Evolutionary conservation across 495 filamentous ascomycete species (phyloP), one percentile per base, ranked within the genome.

Genomic region (Neurospora sp.): DNA sequence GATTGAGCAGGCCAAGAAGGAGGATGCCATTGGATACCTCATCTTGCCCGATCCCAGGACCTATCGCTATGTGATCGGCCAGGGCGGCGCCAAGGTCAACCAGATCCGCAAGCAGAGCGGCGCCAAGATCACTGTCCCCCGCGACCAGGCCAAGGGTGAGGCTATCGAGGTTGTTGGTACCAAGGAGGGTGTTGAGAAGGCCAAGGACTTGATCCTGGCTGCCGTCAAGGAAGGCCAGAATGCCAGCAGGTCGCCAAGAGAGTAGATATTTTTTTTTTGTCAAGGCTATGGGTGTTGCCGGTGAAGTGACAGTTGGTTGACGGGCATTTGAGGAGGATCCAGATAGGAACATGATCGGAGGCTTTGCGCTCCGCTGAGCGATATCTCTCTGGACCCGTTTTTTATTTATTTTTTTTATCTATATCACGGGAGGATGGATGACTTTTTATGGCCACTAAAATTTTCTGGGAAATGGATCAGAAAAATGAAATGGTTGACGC

Each of bases 31-130:
- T 1, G 96, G 96, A 6, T 98, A 96, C 79, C 87, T 99, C 66
- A 89, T 94, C 76, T 87, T 98, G 27, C 93, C 94, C 0, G 94
- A 98, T 78, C 94, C 96, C 9, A 88, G 88, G 59, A 94, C 92
- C 68, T 96, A 98, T 85, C 89, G 95, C 71, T 91, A 91, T 74
- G 91, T 99, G 48, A 92, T 99, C 72, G 96, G 96, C 31, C 91
- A 90, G 77, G 91, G 92, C 68, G 96, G 96, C 73, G 91, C 88
- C 80, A 93, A 94, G 80, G 94, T 99, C 82, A 97, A 97, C 81
- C 83, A 87, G 11, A 98, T 99, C 79, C 90, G 96, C 72, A 93
- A 92, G 82, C 89, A 94, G 84, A 98, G 94, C 61, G 93, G 92
- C 39, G 97, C 94, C 84, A 91, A 90, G 79, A 95, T 99, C 81